phyloP scores from a whole-genome alignment of 257 asterid species.

The Solanum commersonii region DNA sequence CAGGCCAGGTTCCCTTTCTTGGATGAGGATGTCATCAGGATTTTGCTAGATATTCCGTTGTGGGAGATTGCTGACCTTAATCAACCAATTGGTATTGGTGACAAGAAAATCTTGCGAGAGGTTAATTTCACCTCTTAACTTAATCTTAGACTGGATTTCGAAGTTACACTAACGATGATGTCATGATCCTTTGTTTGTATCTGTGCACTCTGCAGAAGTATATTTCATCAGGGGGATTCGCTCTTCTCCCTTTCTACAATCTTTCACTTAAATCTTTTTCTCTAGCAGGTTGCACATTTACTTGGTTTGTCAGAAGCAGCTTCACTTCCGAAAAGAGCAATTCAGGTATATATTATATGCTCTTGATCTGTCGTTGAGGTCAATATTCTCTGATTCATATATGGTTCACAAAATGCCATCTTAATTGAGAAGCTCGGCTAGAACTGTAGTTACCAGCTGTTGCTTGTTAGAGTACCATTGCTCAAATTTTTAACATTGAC shows the following conservation, averaged over 20 bases:
- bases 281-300: conserved; percentile 61
- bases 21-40: conserved; percentile 83
- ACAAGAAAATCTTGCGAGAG: conserved; percentile 86
- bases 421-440: neutral
- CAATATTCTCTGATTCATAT: neutral
- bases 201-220: neutral
- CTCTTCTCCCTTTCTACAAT: neutral
- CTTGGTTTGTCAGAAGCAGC: conserved; percentile 82
- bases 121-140: conserved; percentile 11
- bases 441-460: neutral
- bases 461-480: neutral
- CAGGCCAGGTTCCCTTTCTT: conserved; percentile 95
- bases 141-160: neutral
- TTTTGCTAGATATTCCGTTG: conserved; percentile 71
- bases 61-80: conserved; percentile 91
- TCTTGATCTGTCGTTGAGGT: neutral
- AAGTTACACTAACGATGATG: neutral
- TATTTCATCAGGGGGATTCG: neutral
- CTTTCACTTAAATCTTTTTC: neutral
- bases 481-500: neutral
- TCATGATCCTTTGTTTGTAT: neutral
- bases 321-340: conserved; percentile 80
- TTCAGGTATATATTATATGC: conserved; percentile 47
- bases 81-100: conserved; percentile 86
- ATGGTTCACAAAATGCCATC: neutral